These are phyloP conservation scores for Cocos nucifera DNA, from an alignment of 176 grass and related monocot genomes.

Conservation along the genomic window DNA sequence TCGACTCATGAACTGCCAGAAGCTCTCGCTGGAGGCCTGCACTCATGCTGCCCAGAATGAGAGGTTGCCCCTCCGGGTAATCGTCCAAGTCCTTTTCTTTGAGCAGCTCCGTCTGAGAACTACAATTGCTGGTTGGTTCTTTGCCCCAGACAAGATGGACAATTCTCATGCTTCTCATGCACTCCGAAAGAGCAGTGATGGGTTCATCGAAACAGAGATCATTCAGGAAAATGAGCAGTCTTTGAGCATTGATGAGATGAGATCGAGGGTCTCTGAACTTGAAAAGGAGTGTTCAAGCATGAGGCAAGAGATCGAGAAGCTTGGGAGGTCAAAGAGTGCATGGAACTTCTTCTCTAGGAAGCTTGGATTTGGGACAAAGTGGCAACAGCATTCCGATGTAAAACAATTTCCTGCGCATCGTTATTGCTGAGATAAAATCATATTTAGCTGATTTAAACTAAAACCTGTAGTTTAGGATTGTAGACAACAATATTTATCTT, in stretches of 20 bases:
- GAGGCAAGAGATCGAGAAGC: constrained; percentile 7
- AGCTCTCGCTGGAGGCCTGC: constrained; percentile 15
- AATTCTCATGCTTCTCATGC: not conserved
- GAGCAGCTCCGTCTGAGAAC: constrained; percentile 12
- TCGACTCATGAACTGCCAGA: constrained; percentile 16
- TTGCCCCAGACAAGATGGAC: not conserved
- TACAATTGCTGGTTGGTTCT: constrained; percentile 12
- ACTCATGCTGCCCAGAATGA: constrained; percentile 12
- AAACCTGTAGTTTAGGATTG: too few relatives aligned
- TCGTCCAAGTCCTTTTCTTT: constrained; percentile 13
- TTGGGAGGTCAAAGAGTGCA: constrained; percentile 8
- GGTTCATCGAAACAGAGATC: not conserved
- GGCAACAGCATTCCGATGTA: too few relatives aligned
- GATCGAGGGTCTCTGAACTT: not conserved
- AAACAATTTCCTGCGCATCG: too few relatives aligned
- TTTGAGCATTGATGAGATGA: not conserved
- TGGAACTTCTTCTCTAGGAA: constrained; percentile 10
- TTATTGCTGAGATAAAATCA: too few relatives aligned
- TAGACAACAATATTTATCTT: too few relatives aligned
- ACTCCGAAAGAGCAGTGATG: not conserved
- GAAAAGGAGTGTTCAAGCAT: constrained; percentile 13
- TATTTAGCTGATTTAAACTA: too few relatives aligned
- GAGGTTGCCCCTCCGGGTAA: constrained; percentile 4
- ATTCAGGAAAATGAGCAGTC: not conserved
- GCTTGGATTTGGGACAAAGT: not conserved